Evolutionary conservation across 176 grass and related monocot species (phyloP).

Genomic region (Oryza longistaminata): DNA sequence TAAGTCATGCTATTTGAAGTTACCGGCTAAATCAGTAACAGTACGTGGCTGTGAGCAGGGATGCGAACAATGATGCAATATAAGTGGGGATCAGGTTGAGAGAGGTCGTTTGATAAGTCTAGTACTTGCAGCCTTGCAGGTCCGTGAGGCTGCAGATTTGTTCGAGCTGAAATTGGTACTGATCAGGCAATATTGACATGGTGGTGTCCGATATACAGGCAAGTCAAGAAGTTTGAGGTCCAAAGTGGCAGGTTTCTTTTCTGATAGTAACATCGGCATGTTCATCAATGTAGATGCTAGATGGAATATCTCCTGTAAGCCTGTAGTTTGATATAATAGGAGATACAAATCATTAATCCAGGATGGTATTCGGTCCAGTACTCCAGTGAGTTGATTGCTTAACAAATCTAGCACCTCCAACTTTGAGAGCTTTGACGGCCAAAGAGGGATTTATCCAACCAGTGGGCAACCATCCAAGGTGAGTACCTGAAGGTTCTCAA

Average conservation of each 20-base stretch:
- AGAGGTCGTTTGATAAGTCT: constrained; percentile 53
- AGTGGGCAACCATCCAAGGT: constrained; percentile 45
- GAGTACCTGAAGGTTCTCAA: constrained; percentile 58
- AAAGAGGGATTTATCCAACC: constrained; percentile 51
- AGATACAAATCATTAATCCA: constrained; percentile 53
- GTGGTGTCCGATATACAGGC: constrained; percentile 52
- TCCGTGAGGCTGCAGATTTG: constrained; percentile 59
- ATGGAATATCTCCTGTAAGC: constrained; percentile 59
- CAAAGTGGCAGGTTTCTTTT: constrained; percentile 43
- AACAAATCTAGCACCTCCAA: constrained; percentile 71
- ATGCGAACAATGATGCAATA: background rate
- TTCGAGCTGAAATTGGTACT: constrained; percentile 60
- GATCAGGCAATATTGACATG: constrained; percentile 56
- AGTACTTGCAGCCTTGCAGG: constrained; percentile 52
- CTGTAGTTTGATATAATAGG: constrained; percentile 63
- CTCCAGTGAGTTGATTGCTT: constrained; percentile 54
- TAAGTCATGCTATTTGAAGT: background rate
- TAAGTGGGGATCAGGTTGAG: background rate
- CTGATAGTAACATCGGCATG: constrained; percentile 52
- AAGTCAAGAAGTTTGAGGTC: constrained; percentile 57
- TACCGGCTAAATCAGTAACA: background rate
- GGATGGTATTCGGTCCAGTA: constrained; percentile 36
- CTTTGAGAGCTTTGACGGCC: constrained; percentile 63
- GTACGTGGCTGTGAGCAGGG: too few relatives aligned
- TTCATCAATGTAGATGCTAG: constrained; percentile 32